A percentile compares a stretch with the other conserved stretches of the same genome.
Conservation (phyloP, 1,284 basidiomycete genomes). For the Cryptococcus sp. region DNA sequence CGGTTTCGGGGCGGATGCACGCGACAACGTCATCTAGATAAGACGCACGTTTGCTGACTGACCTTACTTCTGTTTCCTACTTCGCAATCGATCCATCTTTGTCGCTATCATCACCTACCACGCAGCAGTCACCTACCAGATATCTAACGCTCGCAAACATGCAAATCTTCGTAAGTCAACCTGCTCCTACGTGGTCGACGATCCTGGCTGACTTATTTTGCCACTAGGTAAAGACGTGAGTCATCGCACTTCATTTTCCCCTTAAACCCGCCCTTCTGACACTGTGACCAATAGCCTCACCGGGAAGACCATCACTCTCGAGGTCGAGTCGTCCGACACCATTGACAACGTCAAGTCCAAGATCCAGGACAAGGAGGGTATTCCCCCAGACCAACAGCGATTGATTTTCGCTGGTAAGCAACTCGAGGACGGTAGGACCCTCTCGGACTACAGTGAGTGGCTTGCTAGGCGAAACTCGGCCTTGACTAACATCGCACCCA, state of each 20-base stretch:
- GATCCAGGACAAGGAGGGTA: conserved; percentile 60
- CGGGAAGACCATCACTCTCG: conserved; percentile 59
- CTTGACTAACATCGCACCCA: conserved; percentile 3
- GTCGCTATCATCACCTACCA: no score
- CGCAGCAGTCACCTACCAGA: no score
- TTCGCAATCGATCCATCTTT: background rate
- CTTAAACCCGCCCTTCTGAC: conserved; percentile 56
- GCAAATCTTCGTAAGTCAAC: conserved; percentile 31
- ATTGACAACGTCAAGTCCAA: conserved; percentile 95
- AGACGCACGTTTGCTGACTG: background rate
- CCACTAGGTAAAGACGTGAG: conserved; percentile 16
- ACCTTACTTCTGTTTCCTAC: background rate
- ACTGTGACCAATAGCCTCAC: conserved; percentile 57
- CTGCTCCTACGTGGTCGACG: background rate
- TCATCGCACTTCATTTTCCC: conserved; percentile 51
- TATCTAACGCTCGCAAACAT: conserved; percentile 10
- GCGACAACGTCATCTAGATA: background rate
- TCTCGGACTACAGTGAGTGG: conserved; percentile 64
- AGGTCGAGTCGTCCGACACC: conserved; percentile 67
- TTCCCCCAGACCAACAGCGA: conserved; percentile 79
- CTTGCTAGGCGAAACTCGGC: no score
- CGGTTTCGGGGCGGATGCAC: background rate
- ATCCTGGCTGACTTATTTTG: background rate
- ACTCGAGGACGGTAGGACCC: conserved; percentile 74
- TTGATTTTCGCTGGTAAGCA: conserved; percentile 33